Conservation (phyloP, 306 rosid species). For the Sindora glabra region DNA sequence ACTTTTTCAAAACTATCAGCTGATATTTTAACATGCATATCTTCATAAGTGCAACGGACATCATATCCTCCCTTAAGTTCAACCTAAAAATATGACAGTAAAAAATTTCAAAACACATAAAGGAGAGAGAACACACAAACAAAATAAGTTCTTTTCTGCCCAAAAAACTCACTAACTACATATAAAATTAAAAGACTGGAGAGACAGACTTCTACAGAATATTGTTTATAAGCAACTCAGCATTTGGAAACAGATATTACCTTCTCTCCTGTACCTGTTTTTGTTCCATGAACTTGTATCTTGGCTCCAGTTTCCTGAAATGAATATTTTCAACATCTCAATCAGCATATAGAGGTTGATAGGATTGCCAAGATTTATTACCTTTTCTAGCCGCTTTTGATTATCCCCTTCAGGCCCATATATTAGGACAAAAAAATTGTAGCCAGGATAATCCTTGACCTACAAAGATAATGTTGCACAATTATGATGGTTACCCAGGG, state of each 20-base stretch:
- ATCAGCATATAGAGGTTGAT: conserved; percentile 8
- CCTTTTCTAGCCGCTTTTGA: conserved; percentile 80
- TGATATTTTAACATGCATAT: conserved; percentile 56
- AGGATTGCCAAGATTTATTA: too few species aligned
- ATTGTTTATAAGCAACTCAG: not conserved
- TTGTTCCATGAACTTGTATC: conserved; percentile 64
- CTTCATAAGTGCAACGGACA: conserved; percentile 46
- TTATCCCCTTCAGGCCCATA: conserved; percentile 79
- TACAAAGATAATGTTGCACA: conserved; percentile 31
- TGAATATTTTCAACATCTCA: not conserved
- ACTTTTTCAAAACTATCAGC: conserved; percentile 91
- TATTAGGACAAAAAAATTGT: conserved; percentile 68
- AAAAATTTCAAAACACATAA: not conserved
- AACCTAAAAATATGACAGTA: conserved; percentile 39
- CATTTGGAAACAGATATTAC: conserved; percentile 26
- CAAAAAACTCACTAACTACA: conserved; percentile 4
- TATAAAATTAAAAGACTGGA: not conserved
- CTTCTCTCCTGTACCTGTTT: conserved; percentile 60
- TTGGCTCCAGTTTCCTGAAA: conserved; percentile 87
- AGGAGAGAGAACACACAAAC: not conserved
- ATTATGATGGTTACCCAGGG: not conserved
- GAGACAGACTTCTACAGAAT: not conserved
- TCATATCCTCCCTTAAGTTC: conserved; percentile 64
- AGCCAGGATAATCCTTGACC: conserved; percentile 75
- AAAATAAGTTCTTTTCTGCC: not conserved